phyloP scores from a whole-genome alignment of 2,329 filamentous ascomycete species.

The Gnomoniopsis smithogilvyi region DNA sequence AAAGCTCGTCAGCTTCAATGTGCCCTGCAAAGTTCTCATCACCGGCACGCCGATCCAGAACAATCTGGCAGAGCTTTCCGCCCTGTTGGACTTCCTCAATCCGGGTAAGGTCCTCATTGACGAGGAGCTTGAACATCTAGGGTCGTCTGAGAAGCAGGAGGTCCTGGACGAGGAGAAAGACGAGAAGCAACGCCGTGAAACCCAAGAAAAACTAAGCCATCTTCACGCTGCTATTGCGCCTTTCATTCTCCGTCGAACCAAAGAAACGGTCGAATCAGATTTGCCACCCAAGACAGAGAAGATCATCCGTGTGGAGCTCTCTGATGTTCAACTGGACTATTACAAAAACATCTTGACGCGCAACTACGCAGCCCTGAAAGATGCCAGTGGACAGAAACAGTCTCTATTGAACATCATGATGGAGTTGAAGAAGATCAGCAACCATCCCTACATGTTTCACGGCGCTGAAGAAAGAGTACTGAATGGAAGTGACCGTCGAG shows the following conservation, averaged over 20 bases:
- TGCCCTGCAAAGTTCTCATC: slow-evolving; percentile 86
- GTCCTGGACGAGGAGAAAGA: slow-evolving; percentile 27
- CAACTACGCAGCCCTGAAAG: slow-evolving; percentile 91
- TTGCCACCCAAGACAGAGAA: slow-evolving; percentile 97
- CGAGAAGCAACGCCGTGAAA: slow-evolving; percentile 60
- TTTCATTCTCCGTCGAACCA: slow-evolving; percentile 92
- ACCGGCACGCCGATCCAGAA: slow-evolving; percentile 98
- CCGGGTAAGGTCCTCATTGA: slow-evolving; percentile 92
- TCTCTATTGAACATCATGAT: slow-evolving; percentile 98
- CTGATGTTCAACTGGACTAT: slow-evolving; percentile 94
- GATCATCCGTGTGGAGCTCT: slow-evolving; percentile 95
- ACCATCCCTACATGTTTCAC: slow-evolving; percentile 97
- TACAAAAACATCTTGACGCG: slow-evolving; percentile 98
- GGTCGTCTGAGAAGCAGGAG: slow-evolving; percentile 36
- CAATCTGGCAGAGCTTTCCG: slow-evolving; percentile 86
- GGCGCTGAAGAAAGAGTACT: slow-evolving; percentile 89
- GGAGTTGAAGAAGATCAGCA: slow-evolving; percentile 99
- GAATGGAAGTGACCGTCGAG: slow-evolving; percentile 73
- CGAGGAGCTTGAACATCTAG: slow-evolving; percentile 79
- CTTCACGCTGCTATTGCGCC: slow-evolving; percentile 86
- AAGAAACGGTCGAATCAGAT: slow-evolving; percentile 96
- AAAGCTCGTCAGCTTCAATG: slow-evolving; percentile 79
- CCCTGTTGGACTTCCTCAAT: slow-evolving; percentile 93
- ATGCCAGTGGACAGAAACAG: slow-evolving; percentile 89
- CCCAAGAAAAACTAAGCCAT: slow-evolving; percentile 81